Base-by-base conservation (phyloP, 1,139 yeast species). In the Yamadazyma songkhlaensis region DNA sequence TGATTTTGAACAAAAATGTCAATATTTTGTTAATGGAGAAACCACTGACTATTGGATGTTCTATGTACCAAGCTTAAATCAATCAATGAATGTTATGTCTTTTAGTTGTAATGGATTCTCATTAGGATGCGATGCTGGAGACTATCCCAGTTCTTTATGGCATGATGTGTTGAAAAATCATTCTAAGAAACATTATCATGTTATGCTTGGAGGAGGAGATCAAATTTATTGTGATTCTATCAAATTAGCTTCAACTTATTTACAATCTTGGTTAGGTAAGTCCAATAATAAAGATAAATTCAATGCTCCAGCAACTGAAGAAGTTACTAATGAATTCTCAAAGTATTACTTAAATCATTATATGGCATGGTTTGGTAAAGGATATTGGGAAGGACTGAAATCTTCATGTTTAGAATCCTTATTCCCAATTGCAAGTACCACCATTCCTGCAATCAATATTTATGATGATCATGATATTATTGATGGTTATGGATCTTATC, bases 151-250 rank as follows among this genome's bases (percentile, higher is more conserved):
- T 10, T 81, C 88, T 4, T 64, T 90, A 48, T 92, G 97, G 97
- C 72, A 67, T 36, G 96, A 92, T 55, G 95, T 90, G 3, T 54
- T 90, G 51, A 67, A 74, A 22, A 79, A 79, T 47, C 96, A 89
- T 55, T 13, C 45, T 9, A 53, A 64, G 5, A 47, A 54, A 7
- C 90, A 83, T 34, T 88, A 86, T 62, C 97, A 92, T 56, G 97
- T 88, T 5, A 89, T 90, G 95, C 68, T 90, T 30, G 97, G 97
- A 14, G 97, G 97, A 35, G 98, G 98, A 25, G 98, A 92, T 59
- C 98, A 92, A 62, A 75, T 92, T 37, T 92, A 92, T 59, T 81
- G 90, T 40, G 97, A 92, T 60, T 72, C 89, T 3, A 79, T 92
- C 48, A 85, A 83, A 55, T 52, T 75, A 26, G 70, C 79, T 30